Evolutionary conservation across 345 rosid species (phyloP), one percentile per base, ranked within the genome.

Genomic region (Psidium friedrichsthalianum): DNA sequence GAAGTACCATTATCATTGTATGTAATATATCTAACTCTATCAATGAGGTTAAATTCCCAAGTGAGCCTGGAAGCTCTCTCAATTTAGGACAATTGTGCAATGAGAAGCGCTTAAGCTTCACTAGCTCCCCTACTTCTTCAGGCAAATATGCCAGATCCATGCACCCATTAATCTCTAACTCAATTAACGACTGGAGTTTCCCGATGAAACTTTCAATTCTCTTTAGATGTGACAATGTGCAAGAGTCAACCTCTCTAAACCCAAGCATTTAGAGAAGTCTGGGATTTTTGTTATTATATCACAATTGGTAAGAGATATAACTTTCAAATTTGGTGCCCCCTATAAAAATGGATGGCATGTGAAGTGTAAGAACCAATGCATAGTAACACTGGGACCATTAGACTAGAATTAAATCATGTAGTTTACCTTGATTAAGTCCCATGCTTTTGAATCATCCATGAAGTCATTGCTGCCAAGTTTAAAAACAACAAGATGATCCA

Each of bases 391-490:
- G 16, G 0, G 1, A 56, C 3, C 5, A n/a, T 12, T 0, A 27
- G 21, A 27, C 21, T 6, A 59, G 40, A 14, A 27, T 59, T 6
- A 27, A 27, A 59, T 12, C 21, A 59, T 6, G 10, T 27, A 6
- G 6, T 27, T 58, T 59, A 59, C 74, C 74, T 59, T 59, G 20
- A 59, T 59, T 7, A 27, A 27, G 40, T 59, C 21, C 74, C 74
- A 59, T 59, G 21, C 74, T 59, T 13, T 59, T 59, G 74, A 59
- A 59, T 59, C 40, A 59, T 27, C 74, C 0, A 0, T 3, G 1
- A 59, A 59, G 10, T 6, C 1, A 6, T 5, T 14, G 0, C 0
- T 0, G 0, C 3, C 0, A 13, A 59, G 0, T 27, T 59, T 59
- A 27, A 6, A 27, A 59, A 59, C 74, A 14, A 27, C 74, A 27